Conservation (phyloP, 345 rosid genomes). For the Aquilaria sinensis region DNA sequence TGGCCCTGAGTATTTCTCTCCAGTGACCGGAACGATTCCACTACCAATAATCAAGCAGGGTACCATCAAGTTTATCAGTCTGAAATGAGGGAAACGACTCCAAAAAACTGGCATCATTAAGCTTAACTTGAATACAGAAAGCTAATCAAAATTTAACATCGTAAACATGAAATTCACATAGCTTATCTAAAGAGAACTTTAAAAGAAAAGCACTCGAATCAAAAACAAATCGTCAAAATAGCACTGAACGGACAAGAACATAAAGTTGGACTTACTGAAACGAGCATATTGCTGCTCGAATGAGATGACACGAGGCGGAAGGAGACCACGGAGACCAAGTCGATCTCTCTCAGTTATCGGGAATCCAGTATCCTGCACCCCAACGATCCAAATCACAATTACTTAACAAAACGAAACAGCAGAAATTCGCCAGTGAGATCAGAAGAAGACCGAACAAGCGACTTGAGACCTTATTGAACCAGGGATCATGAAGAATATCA, state of each 20-base stretch:
- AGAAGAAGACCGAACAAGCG: not conserved
- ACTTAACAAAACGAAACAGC: not conserved
- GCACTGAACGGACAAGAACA: too few species aligned
- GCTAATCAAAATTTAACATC: not conserved
- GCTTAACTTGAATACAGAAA: not conserved
- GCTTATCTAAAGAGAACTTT: too few species aligned
- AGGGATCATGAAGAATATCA: slow-evolving; percentile 98
- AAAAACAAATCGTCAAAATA: too few species aligned
- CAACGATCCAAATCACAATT: not conserved
- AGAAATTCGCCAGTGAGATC: not conserved
- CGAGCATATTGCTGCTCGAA: slow-evolving; percentile 90
- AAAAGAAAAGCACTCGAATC: too few species aligned
- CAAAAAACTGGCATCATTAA: slow-evolving; percentile 1
- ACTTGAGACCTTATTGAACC: slow-evolving; percentile 83
- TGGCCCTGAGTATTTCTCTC: slow-evolving; percentile 76
- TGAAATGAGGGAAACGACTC: not conserved
- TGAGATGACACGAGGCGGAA: slow-evolving; percentile 93
- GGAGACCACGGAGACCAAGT: slow-evolving; percentile 89
- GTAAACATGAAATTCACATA: not conserved
- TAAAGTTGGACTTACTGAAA: slow-evolving; percentile 59
- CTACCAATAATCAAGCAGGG: slow-evolving; percentile 30
- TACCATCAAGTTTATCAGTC: not conserved
- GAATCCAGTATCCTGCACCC: slow-evolving; percentile 87
- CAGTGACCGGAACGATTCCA: slow-evolving; percentile 83
- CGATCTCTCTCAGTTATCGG: slow-evolving; percentile 94